A percentile compares a stretch with the other conserved stretches of the same genome.
phyloP scores from a whole-genome alignment of 768 basidiomycete genomes.

The Macrolepiota albuminosa region DNA sequence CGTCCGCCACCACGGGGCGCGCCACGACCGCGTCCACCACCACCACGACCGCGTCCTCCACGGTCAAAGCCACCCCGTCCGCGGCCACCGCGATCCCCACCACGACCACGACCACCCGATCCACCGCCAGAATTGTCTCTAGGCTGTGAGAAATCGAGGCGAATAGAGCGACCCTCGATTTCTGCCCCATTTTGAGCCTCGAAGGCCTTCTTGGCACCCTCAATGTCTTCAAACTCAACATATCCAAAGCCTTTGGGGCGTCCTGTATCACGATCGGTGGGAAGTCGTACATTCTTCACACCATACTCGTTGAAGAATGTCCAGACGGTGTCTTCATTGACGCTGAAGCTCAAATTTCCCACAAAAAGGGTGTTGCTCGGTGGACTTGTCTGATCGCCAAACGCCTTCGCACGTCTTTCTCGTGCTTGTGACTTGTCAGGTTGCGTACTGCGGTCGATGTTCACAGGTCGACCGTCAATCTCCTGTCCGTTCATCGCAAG shows the following conservation, averaged over 20 bases:
- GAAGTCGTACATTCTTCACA: constrained; percentile 83
- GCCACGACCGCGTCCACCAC: constrained; percentile 34
- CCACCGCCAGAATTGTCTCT: constrained; percentile 42
- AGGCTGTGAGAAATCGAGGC: constrained; percentile 86
- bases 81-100: constrained; percentile 23
- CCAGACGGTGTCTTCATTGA: constrained; percentile 84
- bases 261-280: constrained; percentile 90
- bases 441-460: constrained; percentile 76
- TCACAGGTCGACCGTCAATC: constrained; percentile 87
- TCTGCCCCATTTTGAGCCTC: constrained; percentile 65
- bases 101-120: constrained; percentile 22
- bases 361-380: constrained; percentile 83
- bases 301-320: constrained; percentile 87
- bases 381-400: constrained; percentile 61
- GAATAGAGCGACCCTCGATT: constrained; percentile 73
- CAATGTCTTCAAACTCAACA: constrained; percentile 86
- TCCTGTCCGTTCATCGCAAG: constrained; percentile 78
- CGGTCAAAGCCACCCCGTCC: constrained; percentile 22
- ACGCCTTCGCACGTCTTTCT: constrained; percentile 72
- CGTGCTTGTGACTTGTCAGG: constrained; percentile 48
- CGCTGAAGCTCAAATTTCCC: constrained; percentile 81
- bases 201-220: constrained; percentile 76
- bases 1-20: constrained; percentile 44
- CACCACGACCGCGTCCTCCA: constrained; percentile 41
- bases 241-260: constrained; percentile 95